Evolutionary conservation across 2,329 filamentous ascomycete genomes (phyloP).

Genomic region (Penicillium sp.): DNA sequence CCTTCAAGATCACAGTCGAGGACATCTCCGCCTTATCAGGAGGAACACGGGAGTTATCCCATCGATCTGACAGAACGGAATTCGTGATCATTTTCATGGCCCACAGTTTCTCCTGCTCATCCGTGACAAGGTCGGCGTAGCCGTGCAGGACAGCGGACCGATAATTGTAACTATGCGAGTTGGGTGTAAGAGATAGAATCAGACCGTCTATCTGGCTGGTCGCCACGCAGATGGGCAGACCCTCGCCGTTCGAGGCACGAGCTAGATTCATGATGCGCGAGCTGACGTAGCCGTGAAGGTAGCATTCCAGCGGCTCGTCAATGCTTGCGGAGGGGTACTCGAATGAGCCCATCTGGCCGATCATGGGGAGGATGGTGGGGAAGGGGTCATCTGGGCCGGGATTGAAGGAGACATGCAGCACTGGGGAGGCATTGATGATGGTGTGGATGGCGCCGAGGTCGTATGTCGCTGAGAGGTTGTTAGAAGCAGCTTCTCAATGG

Average conservation of each 20-base stretch:
- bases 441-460: conserved; percentile 72
- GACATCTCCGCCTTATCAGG: conserved; percentile 75
- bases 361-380: conserved; percentile 80
- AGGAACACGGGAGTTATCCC: conserved; percentile 70
- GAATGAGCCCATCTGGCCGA: conserved; percentile 79
- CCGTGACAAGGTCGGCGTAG: conserved; percentile 68
- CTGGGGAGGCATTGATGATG: conserved; percentile 73
- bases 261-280: conserved; percentile 74
- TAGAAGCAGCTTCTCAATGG: conserved; percentile 10
- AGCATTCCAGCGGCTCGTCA: conserved; percentile 72
- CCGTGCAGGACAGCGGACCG: conserved; percentile 80
- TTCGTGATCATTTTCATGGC: conserved; percentile 81
- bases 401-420: conserved; percentile 81
- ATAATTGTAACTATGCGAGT: conserved; percentile 85
- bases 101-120: conserved; percentile 72
- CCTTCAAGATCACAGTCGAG: conserved; percentile 72
- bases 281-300: conserved; percentile 84
- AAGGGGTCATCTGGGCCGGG: conserved; percentile 66
- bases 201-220: conserved; percentile 79
- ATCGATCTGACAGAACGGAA: conserved; percentile 70
- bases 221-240: conserved; percentile 72
- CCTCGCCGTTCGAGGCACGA: conserved; percentile 49
- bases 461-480: conserved; percentile 63
- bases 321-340: conserved; percentile 62
- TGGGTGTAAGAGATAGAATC: conserved; percentile 77